Conservation (phyloP, 2,329 filamentous ascomycete genomes). For the Pseudogymnoascus sp. region DNA sequence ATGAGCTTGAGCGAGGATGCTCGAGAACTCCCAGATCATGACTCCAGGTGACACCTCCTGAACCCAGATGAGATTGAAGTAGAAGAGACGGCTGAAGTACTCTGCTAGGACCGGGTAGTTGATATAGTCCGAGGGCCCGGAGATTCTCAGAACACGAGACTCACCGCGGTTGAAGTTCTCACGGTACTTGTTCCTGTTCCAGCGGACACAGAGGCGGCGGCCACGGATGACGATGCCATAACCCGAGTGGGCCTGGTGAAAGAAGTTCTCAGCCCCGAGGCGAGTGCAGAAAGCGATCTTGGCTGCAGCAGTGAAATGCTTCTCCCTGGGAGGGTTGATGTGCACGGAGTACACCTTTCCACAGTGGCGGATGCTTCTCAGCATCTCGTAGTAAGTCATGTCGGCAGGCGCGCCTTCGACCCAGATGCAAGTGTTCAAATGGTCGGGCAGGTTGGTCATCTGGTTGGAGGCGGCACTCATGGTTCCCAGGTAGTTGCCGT, state of each 20-base stretch:
- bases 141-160: constrained; percentile 17
- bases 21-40: constrained; percentile 13
- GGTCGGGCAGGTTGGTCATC: constrained; percentile 15
- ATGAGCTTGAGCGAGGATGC: constrained; percentile 12
- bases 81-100: constrained; percentile 16
- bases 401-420: constrained; percentile 20
- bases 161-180: constrained; percentile 12
- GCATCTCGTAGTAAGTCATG: constrained; percentile 16
- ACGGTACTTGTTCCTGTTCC: constrained; percentile 16
- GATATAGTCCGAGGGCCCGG: constrained; percentile 3
- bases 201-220: constrained; percentile 8
- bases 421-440: constrained; percentile 23
- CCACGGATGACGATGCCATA: constrained; percentile 16
- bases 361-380: constrained; percentile 16
- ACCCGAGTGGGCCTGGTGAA: neutral
- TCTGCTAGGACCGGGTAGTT: neutral
- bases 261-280: neutral
- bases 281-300: constrained; percentile 20
- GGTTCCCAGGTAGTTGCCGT: constrained; percentile 5
- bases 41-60: neutral
- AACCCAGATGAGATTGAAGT: constrained; percentile 16
- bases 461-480: constrained; percentile 3
- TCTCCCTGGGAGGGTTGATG: constrained; percentile 14
- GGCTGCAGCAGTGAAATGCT: constrained; percentile 17
- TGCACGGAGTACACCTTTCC: constrained; percentile 20